Evolutionary conservation across 2,329 filamentous ascomycete genomes (phyloP), one percentile per base, ranked within the genome.

Genomic region (Aspergillus transmontanensis): DNA sequence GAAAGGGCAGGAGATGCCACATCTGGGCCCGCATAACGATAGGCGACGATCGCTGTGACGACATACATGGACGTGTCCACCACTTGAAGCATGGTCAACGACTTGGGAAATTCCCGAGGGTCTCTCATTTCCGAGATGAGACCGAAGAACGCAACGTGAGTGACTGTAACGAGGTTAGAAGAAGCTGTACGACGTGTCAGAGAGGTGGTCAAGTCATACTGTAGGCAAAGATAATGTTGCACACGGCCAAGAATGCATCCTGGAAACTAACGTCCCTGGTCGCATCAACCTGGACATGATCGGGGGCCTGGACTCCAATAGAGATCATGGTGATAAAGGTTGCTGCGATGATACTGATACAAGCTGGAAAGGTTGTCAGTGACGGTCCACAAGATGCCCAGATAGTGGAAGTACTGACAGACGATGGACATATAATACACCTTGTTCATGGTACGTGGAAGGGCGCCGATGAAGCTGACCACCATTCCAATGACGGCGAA

Each of bases 181-280:
- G 9, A 36, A 11, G 4, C 14, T 16, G n/a, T 4, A 19, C 16
- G 16, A 9, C 6, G 9, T 45, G 11, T 3, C 10, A 26, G 7
- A 14, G 3, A 2, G 3, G 12, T 16, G 4, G 5, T 21, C 14
- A 32, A 30, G 7, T 4, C 69, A 12, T 69, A 74, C 87, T 81
- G 78, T 89, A 92, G 60, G 90, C 89, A 63, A 92, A 87, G 61
- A 90, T 82, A 62, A 92, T 91, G 78, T 91, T 91, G 69, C 81
- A 83, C 59, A 90, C 82, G 14, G 86, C 83, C 53, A 87, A 81
- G 70, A 90, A 89, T 14, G 80, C 86, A 23, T 85, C 80, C 32
- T 81, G 78, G 62, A 90, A 82, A 30, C 73, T 77, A 2, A 84
- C 70, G 2, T 80, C 67, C 11, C 74, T 75, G 4, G 78, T 76